phyloP scores from a whole-genome alignment of 2,329 filamentous ascomycete species.

The Aureobasidium sp. region DNA sequence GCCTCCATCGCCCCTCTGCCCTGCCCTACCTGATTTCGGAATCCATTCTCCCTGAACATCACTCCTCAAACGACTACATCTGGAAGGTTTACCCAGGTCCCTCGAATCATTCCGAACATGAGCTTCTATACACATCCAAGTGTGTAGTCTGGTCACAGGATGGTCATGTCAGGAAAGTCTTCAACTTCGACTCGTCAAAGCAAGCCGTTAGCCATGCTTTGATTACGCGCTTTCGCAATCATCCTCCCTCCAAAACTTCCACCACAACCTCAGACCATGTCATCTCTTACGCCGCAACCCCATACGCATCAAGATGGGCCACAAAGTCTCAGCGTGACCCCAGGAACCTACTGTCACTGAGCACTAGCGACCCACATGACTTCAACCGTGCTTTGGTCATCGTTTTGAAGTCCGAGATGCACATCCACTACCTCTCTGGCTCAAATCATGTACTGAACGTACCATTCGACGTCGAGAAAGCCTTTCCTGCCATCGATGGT shows the following conservation, averaged over 20 bases:
- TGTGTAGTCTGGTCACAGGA: slow-evolving; percentile 87
- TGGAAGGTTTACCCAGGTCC: slow-evolving; percentile 59
- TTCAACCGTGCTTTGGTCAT: slow-evolving; percentile 62
- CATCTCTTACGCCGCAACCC: background rate
- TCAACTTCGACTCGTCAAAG: slow-evolving; percentile 78
- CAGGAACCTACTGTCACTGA: background rate
- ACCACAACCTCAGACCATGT: background rate
- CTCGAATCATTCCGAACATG: slow-evolving; percentile 56
- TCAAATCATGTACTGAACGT: slow-evolving; percentile 84
- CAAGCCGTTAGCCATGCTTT: slow-evolving; percentile 81
- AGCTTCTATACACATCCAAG: slow-evolving; percentile 65
- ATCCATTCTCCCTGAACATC: slow-evolving; percentile 61
- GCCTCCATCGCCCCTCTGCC: slow-evolving; percentile 79
- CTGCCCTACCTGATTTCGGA: slow-evolving; percentile 78
- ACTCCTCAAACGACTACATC: slow-evolving; percentile 57
- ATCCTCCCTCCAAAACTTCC: background rate
- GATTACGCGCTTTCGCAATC: slow-evolving; percentile 62
- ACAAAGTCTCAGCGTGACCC: background rate
- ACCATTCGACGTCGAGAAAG: slow-evolving; percentile 86
- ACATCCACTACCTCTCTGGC: slow-evolving; percentile 84
- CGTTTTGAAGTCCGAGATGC: slow-evolving; percentile 83
- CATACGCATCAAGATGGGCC: background rate
- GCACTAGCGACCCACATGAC: background rate
- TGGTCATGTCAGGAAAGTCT: slow-evolving; percentile 74
- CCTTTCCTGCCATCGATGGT: slow-evolving; percentile 72